Evolutionary conservation across 768 basidiomycete species (phyloP).

Genomic region (Lentinula edodes): DNA sequence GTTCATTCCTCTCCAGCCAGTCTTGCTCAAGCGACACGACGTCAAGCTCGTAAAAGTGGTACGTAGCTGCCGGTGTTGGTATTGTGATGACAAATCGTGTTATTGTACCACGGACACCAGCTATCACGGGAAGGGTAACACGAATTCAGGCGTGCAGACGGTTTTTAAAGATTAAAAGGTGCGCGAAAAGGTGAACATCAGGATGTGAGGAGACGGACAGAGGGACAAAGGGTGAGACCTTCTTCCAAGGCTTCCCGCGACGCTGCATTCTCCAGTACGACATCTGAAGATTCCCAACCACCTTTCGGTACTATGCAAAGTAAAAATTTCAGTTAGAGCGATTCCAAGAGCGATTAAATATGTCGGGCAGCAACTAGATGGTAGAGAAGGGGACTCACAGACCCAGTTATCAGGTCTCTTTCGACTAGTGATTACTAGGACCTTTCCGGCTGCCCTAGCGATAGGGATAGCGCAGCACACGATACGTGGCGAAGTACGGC

Average conservation of each 20-base stretch:
- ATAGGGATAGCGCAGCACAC: constrained; percentile 92
- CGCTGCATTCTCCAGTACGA: constrained; percentile 79
- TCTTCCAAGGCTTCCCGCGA: constrained; percentile 91
- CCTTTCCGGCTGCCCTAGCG: constrained; percentile 62
- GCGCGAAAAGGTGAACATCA: constrained; percentile 41
- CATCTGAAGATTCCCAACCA: constrained; percentile 84
- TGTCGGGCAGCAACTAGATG: neutral
- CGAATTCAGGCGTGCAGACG: constrained; percentile 13
- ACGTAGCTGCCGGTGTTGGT: constrained; percentile 71
- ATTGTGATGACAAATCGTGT: constrained; percentile 83
- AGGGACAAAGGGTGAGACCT: constrained; percentile 87
- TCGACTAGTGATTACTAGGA: constrained; percentile 80
- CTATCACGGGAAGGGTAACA: constrained; percentile 33
- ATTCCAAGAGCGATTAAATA: neutral
- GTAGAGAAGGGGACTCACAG: constrained; percentile 53
- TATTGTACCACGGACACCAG: constrained; percentile 83
- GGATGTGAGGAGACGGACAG: constrained; percentile 67
- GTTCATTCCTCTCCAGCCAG: constrained; percentile 79
- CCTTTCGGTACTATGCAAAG: constrained; percentile 75
- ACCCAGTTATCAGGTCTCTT: constrained; percentile 81
- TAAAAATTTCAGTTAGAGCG: neutral
- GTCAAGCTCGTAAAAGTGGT: constrained; percentile 90
- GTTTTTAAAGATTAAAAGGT: constrained; percentile 19
- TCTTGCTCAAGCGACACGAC: constrained; percentile 69
- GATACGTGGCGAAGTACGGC: constrained; percentile 74